Conservation (phyloP, 2,329 filamentous ascomycete genomes). For the Neospermospora avenae region DNA sequence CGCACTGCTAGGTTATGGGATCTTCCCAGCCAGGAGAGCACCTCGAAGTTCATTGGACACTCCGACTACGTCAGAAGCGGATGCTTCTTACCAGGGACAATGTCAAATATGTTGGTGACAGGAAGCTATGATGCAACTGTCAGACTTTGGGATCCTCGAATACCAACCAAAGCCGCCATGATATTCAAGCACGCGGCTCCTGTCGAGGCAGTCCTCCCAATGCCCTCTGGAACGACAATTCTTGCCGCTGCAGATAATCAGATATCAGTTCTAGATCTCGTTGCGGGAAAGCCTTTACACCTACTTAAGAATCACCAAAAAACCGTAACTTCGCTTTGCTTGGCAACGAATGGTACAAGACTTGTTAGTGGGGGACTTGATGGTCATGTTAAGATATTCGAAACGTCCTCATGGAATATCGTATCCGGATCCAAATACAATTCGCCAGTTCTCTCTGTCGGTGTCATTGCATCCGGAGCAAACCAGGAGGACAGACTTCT, state of each 20-base stretch:
- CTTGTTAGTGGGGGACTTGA: constrained; percentile 87
- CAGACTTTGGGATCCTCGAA: constrained; percentile 86
- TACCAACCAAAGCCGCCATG: constrained; percentile 71
- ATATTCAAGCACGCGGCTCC: constrained; percentile 92
- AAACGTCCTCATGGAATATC: constrained; percentile 92
- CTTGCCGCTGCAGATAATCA: constrained; percentile 81
- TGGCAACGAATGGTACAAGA: constrained; percentile 76
- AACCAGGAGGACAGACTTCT: constrained; percentile 84
- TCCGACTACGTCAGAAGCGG: constrained; percentile 89
- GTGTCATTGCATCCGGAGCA: constrained; percentile 66
- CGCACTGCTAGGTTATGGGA: constrained; percentile 93
- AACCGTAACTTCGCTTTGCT: constrained; percentile 83
- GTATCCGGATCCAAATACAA: constrained; percentile 94
- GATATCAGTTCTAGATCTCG: constrained; percentile 87
- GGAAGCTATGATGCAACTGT: constrained; percentile 96
- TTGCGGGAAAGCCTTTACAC: constrained; percentile 83
- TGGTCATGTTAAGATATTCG: constrained; percentile 95
- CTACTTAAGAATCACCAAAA: constrained; percentile 95
- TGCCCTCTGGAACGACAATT: constrained; percentile 82
- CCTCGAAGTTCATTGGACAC: constrained; percentile 79
- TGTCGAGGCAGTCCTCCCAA: constrained; percentile 82
- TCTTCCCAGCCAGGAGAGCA: constrained; percentile 73
- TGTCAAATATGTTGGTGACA: constrained; percentile 72
- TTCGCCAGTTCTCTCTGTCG: constrained; percentile 81
- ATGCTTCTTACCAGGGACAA: constrained; percentile 73